Evolutionary conservation across 2,329 filamentous ascomycete genomes (phyloP).

Genomic region (Helotiales sp.): DNA sequence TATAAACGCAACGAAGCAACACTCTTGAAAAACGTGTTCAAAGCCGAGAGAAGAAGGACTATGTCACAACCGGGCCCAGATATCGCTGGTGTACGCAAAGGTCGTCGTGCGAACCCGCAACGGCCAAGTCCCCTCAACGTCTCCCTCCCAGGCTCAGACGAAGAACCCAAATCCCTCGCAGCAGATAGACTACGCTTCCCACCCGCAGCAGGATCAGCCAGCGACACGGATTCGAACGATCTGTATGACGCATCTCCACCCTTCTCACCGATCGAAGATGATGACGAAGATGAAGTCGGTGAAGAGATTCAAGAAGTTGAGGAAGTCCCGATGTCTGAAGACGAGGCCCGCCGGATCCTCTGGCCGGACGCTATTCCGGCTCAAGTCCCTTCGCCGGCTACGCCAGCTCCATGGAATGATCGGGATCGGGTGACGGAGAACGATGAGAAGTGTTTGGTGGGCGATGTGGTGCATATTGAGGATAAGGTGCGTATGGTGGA

Average conservation of each 20-base stretch:
- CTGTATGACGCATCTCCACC: conserved; percentile 31
- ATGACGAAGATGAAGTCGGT: not conserved
- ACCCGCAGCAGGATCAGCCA: not conserved
- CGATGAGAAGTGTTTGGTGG: conserved; percentile 49
- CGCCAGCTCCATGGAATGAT: not conserved
- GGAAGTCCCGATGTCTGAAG: conserved; percentile 33
- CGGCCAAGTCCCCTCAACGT: conserved; percentile 8
- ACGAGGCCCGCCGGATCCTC: conserved; percentile 40
- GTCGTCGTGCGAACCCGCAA: not conserved
- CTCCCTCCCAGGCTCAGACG: conserved; percentile 13
- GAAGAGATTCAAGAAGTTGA: not conserved
- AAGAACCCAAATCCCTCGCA: conserved; percentile 29
- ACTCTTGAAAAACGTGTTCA: conserved; percentile 43
- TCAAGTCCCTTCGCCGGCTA: not conserved
- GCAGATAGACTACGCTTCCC: conserved; percentile 11
- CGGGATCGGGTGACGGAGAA: conserved; percentile 21
- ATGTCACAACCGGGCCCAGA: conserved; percentile 18
- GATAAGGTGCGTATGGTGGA: conserved; percentile 48
- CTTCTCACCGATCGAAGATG: conserved; percentile 9
- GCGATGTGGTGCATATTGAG: conserved; percentile 47
- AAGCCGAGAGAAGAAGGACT: conserved; percentile 28
- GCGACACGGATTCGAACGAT: conserved; percentile 10
- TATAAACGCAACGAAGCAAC: conserved; percentile 52
- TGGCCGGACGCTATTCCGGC: conserved; percentile 27
- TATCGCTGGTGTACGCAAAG: conserved; percentile 6